Base-by-base conservation (phyloP, 345 rosid species). In the thale cress (Arabidopsis thaliana) region DNA sequence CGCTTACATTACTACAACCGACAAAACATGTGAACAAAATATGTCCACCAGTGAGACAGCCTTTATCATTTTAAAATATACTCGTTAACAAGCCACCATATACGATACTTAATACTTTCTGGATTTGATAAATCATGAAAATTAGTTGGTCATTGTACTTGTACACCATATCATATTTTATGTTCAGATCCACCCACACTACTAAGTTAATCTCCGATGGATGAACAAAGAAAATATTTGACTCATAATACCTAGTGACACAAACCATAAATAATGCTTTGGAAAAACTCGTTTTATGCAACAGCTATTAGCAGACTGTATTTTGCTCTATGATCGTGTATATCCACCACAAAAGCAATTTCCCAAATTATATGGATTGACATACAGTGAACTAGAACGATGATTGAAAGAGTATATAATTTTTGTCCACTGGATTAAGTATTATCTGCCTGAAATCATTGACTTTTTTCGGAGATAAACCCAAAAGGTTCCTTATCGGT, bases 11-110 rank as follows among this genome's bases (percentile, higher is more conserved):
- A 38, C 13, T 44, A 53, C 51, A 33, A 69, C 79, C 75, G 79
- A 76, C 79, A 76, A 76, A 69, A 53, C 70, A 76, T 69, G 74
- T 69, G 55, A 67, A 59, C 56, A 59, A 67, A 67, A 33, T 38
- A 61, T 52, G 57, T 61, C 57, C 70, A 60, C 28, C 65, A 60
- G 37, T 61, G 75, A 69, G 63, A 69, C 79, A 76, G 79, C 79
- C 50, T 52, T 61, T 42, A 44, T 69, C 75, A 61, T 33, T 74
- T 69, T 52, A 42, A 42, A 33, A 61, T 60, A 33, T 52, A 64
- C 30, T 69, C 50, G 32, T 76, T 76, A 60, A 33, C 22, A 42
- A 61, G n/a, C 79, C 69, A 60, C 56, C 50, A 51, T 41, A 61
- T 34, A 52, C 48, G 2, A 60, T 61, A 40, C 33, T 40, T 63